Base-by-base conservation (phyloP, 176 grass and related monocot species). In the Tillandsia leiboldiana region DNA sequence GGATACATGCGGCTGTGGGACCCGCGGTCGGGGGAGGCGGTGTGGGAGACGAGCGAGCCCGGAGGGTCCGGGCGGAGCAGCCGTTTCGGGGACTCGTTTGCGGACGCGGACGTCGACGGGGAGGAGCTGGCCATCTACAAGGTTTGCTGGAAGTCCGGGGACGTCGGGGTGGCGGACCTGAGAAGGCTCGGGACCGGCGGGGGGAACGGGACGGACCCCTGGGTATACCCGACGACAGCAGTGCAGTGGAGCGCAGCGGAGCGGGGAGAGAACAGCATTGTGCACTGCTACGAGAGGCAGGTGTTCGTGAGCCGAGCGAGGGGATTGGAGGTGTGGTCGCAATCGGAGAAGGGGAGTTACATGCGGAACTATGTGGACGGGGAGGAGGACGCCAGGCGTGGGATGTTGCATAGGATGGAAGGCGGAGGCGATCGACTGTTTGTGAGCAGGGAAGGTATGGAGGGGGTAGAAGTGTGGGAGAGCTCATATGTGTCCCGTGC, bases 1-100 rank as follows among this genome's bases (percentile, higher is more conserved):
- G 94, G 94, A 0, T 97, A 92, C 72, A 97, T 97, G 89, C 83
- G 86, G 66, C 48, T 90, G 48, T 97, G 89, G 89, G 94, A 92
- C 63, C 85, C 86, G 14, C 77, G 89, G 1, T 90, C 86, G 3
- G 89, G 86, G 15, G 65, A 85, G 76, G 79, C 79, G 10, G 86
- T 97, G 53, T 97, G 86, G 94, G 94, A 97, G 74, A 92, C 89
- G 0, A 92, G 84, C 18, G 94, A 97, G 67, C 94, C 94, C 11
- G 93, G 93, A 12, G 93, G 86, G 11, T 15, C 59, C 49, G 84
- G 86, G 70, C 83, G 83, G 68, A 90, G 78, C 77, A 87, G 78
- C 72, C 67, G 89, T 27, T 97, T 86, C 69, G 89, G 89, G 67
- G 94, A 92, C 71, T 75, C 93, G 22, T 97, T 97, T 78, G 76